Evolutionary conservation across 1,139 yeast species (phyloP), one percentile per base, ranked within the genome.

Genomic region (Saccharomyces hybrid): DNA sequence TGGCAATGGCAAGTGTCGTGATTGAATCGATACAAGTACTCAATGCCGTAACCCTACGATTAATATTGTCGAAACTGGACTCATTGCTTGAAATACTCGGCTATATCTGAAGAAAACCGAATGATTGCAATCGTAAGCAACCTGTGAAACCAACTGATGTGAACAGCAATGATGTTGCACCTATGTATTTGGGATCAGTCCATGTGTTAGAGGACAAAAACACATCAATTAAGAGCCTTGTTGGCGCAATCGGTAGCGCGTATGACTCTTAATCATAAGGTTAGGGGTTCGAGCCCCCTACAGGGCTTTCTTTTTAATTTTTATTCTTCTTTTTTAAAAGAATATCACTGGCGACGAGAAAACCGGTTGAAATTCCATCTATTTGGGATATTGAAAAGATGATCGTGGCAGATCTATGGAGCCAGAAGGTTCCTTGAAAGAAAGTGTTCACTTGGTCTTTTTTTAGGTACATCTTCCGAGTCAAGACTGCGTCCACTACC

Each of bases 171-270:
- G 21, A 19, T 19, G 16, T 16, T 16, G 16, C 16, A 16, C 21
- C 21, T 21, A 21, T 21, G 21, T 21, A 21, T 21, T 2, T 21
- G 21, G 3, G 26, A 24, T 24, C 2, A 24, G 26, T 5, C 7
- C 4, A 5, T 32, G 41, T 32, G 1, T 32, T 12, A n/a, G 14
- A 4, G 7, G 2, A 32, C 41, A 32, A 12, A 12, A 5, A 32
- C 41, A 14, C 41, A 32, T 32, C n/a, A n/a, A 32, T 50, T 47
- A 49, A 51, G 9, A 56, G 75, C 75, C 75, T 72, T 71, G 75
- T 71, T 72, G 75, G 75, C 75, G 75, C 75, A 72, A 72, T 72
- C 75, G 75, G 75, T 72, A 72, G 75, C 75, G 75, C 75, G 73
- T 71, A 68, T 70, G 75, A 72, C 75, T 72, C 75, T 72, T 72